Evolutionary conservation across 441 rosid species (phyloP).

Genomic region (Croton laevigatus): DNA sequence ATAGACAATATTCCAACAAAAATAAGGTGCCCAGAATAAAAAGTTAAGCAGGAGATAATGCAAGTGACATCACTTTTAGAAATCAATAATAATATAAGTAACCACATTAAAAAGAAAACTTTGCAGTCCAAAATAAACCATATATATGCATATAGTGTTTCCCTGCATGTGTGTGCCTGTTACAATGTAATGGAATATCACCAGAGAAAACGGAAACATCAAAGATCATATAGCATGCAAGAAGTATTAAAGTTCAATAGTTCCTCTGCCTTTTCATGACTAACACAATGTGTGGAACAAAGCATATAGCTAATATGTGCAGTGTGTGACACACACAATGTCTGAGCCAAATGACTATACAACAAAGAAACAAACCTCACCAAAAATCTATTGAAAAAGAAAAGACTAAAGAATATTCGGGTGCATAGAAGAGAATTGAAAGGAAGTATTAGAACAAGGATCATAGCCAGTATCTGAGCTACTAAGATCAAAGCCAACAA

Average conservation of each 20-base stretch:
- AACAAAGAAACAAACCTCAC: too few species aligned
- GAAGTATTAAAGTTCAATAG: neutral
- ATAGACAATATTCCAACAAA: neutral
- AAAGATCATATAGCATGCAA: neutral
- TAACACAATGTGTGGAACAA: too few species aligned
- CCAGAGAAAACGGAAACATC: neutral
- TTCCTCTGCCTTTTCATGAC: neutral
- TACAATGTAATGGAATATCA: neutral
- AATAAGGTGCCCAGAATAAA: neutral
- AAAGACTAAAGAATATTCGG: neutral
- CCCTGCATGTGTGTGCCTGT: too few species aligned
- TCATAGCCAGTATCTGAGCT: neutral
- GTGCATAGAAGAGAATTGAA: neutral
- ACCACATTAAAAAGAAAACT: neutral
- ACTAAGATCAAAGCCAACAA: neutral
- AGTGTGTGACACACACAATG: too few species aligned
- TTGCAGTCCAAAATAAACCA: neutral
- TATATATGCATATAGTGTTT: too few species aligned
- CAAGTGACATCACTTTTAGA: neutral
- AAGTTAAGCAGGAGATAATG: constrained; percentile 1
- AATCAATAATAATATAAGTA: neutral
- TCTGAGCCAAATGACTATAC: too few species aligned
- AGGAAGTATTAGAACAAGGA: neutral
- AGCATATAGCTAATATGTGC: too few species aligned
- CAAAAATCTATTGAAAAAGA: too few species aligned